Conservation (phyloP, 257 asterid species). For the Lithospermum erythrorhizon region DNA sequence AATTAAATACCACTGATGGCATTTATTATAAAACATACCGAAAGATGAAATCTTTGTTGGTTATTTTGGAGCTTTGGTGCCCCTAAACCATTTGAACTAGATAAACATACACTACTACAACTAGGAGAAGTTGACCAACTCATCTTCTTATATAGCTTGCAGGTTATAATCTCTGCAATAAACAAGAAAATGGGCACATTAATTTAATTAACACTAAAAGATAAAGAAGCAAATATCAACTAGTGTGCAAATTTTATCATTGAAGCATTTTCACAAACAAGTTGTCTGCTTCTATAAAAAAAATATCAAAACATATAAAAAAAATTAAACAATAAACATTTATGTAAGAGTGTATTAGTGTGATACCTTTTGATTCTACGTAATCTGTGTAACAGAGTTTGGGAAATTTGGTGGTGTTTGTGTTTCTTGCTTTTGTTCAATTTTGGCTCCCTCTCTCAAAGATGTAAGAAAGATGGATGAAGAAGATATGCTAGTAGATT, state of each 20-base stretch:
- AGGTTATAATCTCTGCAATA: not conserved
- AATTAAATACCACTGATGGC: not conserved
- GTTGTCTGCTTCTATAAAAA: not conserved
- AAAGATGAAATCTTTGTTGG: not conserved
- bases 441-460: too few species aligned
- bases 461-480: too few species aligned
- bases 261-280: not conserved
- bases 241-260: not conserved
- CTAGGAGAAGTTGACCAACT: constrained; percentile 6
- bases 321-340: too few species aligned
- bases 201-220: not conserved
- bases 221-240: not conserved
- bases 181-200: not conserved
- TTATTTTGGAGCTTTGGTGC: not conserved
- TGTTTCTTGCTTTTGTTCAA: too few species aligned
- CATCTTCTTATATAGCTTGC: constrained; percentile 5
- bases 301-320: not conserved
- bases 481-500: too few species aligned
- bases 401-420: too few species aligned
- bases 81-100: constrained; percentile 3
- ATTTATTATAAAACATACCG: constrained; percentile 6
- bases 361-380: too few species aligned
- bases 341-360: too few species aligned
- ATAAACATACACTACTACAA: constrained; percentile 4
- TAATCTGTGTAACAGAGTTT: too few species aligned